Evolutionary conservation across 2,329 filamentous ascomycete species (phyloP).

Genomic region (Claviceps pazoutovae): DNA sequence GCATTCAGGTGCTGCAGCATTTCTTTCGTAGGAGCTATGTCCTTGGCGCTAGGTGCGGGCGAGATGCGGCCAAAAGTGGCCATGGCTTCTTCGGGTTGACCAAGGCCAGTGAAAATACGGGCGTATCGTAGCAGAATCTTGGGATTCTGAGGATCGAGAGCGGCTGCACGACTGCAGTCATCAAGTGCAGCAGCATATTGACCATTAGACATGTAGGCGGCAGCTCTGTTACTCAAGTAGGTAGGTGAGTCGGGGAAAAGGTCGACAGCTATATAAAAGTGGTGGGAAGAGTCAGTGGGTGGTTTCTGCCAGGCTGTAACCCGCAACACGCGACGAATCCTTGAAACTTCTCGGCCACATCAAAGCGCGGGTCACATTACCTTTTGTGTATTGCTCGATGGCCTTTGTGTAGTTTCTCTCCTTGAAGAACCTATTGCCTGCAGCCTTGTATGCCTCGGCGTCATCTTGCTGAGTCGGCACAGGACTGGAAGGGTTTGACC

Average conservation of each 20-base stretch:
- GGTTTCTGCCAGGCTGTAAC: neutral
- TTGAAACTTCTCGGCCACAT: neutral
- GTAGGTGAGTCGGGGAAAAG: constrained; percentile 74
- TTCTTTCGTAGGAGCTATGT: constrained; percentile 65
- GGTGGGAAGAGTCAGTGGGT: neutral
- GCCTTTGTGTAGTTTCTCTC: constrained; percentile 78
- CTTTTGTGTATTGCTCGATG: constrained; percentile 89
- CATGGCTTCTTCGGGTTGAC: constrained; percentile 75
- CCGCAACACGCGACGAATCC: neutral
- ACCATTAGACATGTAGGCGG: constrained; percentile 80
- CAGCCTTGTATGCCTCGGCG: constrained; percentile 80
- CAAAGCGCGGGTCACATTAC: constrained; percentile 31
- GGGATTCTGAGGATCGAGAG: constrained; percentile 70
- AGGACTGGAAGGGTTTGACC: constrained; percentile 47
- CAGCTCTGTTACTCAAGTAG: constrained; percentile 88
- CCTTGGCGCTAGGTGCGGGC: constrained; percentile 69
- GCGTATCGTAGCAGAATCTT: constrained; percentile 84
- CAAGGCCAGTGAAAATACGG: constrained; percentile 77
- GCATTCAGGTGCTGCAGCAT: constrained; percentile 74
- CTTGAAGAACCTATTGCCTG: constrained; percentile 95
- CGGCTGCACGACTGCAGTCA: constrained; percentile 70
- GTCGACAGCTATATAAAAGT: constrained; percentile 54
- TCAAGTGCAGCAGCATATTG: constrained; percentile 69
- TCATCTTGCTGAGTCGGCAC: constrained; percentile 48
- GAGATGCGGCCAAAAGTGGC: constrained; percentile 69